Evolutionary conservation across 352 stramenopile species (phyloP), one percentile per base, ranked within the genome.

Genomic region (Globisporangium orthogonon): DNA sequence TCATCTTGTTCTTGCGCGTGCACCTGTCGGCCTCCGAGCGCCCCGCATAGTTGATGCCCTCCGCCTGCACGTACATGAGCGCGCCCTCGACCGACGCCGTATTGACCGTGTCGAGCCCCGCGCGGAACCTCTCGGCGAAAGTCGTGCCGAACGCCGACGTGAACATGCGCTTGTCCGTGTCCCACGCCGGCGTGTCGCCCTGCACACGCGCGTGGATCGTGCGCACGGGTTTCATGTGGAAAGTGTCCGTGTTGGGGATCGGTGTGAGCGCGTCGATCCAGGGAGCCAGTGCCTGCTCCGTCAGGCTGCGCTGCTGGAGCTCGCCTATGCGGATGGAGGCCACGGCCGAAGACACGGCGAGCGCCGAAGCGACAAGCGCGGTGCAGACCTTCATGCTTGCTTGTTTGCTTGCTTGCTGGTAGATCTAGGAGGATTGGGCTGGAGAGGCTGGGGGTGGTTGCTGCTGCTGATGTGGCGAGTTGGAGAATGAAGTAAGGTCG

Each of bases 1-100:
- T 60, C 65, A 90, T 87, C 15, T 82, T 71, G 66, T 90, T 91
- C 77, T 95, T 95, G 54, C 83, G 82, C 52, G 43, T 23, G 45
- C 54, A 60, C 35, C 48, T 39, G 23, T 47, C 9, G 30, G 44
- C 76, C 68, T 9, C 67, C 58, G 33, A 70, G 62, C 56, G 74
- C 61, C 6, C 35, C 55, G 23, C 66, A 51, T 65, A 63, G 60
- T 77, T 81, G 65, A 85, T 79, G 39, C 65, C 62, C 54, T 83
- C 72, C 7, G 71, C 74, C 64, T 75, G 66, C 7, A 85, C 65
- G 60, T 83, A 81, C 66, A 73, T 78, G 37, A 81, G 63, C 3
- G 67, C 71, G 30, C 67, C 65, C 61, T 84, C 74, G 28, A 84
- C 67, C 4, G 60, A 73, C 9, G 63, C 69, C 7, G 64, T 71